Conservation (phyloP, 805 yeast genomes). For the Saccharomycopsis sp. region DNA sequence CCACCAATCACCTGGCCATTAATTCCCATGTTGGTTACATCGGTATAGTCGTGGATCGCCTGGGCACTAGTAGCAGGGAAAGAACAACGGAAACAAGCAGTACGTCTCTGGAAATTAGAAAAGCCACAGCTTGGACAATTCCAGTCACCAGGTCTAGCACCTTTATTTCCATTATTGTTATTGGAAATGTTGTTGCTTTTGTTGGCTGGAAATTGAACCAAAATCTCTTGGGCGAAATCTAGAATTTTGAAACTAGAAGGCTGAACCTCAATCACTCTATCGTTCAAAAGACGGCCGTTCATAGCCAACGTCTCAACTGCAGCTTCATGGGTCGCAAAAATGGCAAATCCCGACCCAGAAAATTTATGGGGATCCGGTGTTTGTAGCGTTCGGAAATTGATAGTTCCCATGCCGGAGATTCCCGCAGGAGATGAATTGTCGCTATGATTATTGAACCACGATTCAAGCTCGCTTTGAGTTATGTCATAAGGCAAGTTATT, state of each 20-base stretch:
- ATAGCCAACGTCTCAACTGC: conserved; percentile 71
- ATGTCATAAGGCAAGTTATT: conserved; percentile 80
- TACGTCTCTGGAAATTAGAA: conserved; percentile 87
- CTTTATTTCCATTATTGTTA: conserved; percentile 56
- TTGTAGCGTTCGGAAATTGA: conserved; percentile 83
- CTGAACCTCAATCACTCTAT: conserved; percentile 67
- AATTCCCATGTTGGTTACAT: conserved; percentile 19
- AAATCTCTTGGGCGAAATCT: conserved; percentile 74
- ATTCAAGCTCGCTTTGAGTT: conserved; percentile 83
- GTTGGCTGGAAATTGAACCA: conserved; percentile 77
- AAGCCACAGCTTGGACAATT: conserved; percentile 96
- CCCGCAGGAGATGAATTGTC: not conserved
- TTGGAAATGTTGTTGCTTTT: conserved; percentile 29
- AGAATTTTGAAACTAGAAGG: conserved; percentile 76
- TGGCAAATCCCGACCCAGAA: conserved; percentile 71
- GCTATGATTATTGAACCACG: conserved; percentile 86
- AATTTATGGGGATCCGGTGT: conserved; percentile 49
- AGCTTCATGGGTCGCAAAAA: conserved; percentile 78
- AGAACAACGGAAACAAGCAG: conserved; percentile 89
- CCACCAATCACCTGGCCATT: conserved; percentile 7
- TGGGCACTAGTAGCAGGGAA: conserved; percentile 76
- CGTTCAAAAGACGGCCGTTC: conserved; percentile 72
- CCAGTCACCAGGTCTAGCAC: conserved; percentile 90
- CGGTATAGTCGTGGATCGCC: conserved; percentile 53
- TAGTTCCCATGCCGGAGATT: conserved; percentile 42